Percentiles rank a stretch among this genome's conserved stretches.
Conservation (phyloP, 306 rosid species). For the Lithocarpus polystachyus region DNA sequence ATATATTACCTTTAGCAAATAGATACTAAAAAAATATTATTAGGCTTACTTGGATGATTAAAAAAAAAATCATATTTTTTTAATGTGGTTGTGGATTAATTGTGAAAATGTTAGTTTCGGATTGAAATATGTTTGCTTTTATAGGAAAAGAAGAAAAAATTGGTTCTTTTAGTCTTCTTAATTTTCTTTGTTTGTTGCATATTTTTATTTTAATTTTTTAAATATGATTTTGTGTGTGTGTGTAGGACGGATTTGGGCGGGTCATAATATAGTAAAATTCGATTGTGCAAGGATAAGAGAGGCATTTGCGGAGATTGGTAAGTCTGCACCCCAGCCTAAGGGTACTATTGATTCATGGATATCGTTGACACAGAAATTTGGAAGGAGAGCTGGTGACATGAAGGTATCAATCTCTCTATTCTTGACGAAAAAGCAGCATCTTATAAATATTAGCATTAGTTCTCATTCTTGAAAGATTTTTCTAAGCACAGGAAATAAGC, state of each 20-base stretch:
- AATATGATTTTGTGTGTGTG: neutral
- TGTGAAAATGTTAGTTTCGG: neutral
- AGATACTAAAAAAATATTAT: neutral
- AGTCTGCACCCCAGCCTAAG: slow-evolving; percentile 81
- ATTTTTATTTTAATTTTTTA: neutral
- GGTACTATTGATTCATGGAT: slow-evolving; percentile 72
- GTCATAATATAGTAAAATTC: slow-evolving; percentile 76
- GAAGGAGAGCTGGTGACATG: slow-evolving; percentile 97
- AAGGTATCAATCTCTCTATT: slow-evolving; percentile 51
- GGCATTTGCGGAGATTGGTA: slow-evolving; percentile 65
- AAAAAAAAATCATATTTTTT: too few relatives aligned
- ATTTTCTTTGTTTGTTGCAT: neutral
- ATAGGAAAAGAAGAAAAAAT: neutral
- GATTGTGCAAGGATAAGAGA: slow-evolving; percentile 78
- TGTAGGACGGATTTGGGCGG: slow-evolving; percentile 95
- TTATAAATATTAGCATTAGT: neutral
- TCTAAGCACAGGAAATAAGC: neutral
- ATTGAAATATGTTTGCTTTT: neutral
- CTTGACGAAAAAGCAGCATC: neutral
- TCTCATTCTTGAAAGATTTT: neutral
- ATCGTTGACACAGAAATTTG: slow-evolving; percentile 72
- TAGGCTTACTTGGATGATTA: neutral
- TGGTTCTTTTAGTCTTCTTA: neutral
- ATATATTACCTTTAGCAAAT: too few relatives aligned
- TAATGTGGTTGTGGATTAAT: neutral